Evolutionary conservation across 139 green algal species (phyloP), one percentile per base, ranked within the genome.

Genomic region (Pleodorina starrii): DNA sequence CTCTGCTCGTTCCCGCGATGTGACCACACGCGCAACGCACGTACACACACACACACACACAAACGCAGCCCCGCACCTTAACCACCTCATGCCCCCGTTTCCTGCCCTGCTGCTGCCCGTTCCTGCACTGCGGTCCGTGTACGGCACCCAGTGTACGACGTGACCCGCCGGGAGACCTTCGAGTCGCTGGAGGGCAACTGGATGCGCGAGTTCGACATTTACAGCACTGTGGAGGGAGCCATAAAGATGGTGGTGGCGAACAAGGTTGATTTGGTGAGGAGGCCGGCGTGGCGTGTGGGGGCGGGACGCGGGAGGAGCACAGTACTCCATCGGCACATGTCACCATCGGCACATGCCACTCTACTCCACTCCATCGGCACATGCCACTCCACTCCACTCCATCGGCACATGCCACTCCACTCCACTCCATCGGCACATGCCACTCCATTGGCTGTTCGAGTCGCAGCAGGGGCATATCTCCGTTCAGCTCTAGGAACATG

Each of bases 241-340:
- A 94, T 98, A 17, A 98, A 98, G 90, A 99, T 99, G 96, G 95
- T 99, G 2, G 95, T 99, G 48, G 98, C 96, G 54, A 99, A 99
- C 91, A 99, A 99, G 86, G 91, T 97, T 0, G 98, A 99, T 90
- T 91, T 96, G 92, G 94, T 96, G 72, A 42, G 72, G 42, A 40
- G 42, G 66, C 40, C 3, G 5, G 46, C 7, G 27, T 66, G 44
- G 23, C 50, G 2, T 42, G 17, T 32, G 77, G 51, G n/a, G 0
- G 1, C 5, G 51, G 77, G 27, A 35, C 36, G 59, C 59, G 35
- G 66, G 66, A 27, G 66, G 32, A 44, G 9, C 17, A 27, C 7
- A 75, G 32, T 27, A 5, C 23, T 71, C 17, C 14, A 14, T 17
- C 14, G 50, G 50, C 50, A 60, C 17, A 25, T 60, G 14, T 14